phyloP scores from a whole-genome alignment of 2,329 filamentous ascomycete genomes.

The Pochonia chlamydosporia region DNA sequence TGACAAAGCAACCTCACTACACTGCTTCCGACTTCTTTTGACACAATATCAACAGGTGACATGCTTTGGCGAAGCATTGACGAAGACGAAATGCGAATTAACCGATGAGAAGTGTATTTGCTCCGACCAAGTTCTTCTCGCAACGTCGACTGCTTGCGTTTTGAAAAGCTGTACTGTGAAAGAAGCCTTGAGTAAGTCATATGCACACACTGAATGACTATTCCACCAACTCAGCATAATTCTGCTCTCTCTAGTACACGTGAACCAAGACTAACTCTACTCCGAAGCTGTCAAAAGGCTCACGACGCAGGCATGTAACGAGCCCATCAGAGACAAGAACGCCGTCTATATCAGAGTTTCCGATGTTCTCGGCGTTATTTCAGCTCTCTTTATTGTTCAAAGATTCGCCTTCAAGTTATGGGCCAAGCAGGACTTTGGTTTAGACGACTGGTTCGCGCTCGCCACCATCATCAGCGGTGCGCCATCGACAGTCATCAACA shows the following conservation, averaged over 20 bases:
- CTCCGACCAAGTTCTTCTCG: background rate
- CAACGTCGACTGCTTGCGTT: background rate
- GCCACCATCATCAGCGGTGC: conserved; percentile 14
- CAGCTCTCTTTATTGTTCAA: conserved; percentile 26
- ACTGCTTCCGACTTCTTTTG: background rate
- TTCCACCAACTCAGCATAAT: background rate
- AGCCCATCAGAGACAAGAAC: conserved; percentile 8
- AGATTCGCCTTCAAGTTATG: conserved; percentile 24
- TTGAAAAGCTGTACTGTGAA: conserved; percentile 2
- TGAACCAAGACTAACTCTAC: background rate
- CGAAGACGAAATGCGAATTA: background rate
- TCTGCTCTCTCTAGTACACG: too few species aligned
- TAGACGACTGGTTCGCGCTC: conserved; percentile 21
- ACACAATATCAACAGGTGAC: background rate
- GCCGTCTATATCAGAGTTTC: conserved; percentile 9
- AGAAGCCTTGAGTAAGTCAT: conserved; percentile 1
- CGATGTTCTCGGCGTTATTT: conserved; percentile 19
- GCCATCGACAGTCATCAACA: conserved; percentile 16
- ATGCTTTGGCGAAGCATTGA: background rate
- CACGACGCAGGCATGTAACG: conserved; percentile 10
- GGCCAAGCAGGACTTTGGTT: conserved; percentile 20
- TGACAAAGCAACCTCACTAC: background rate
- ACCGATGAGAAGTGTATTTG: conserved; percentile 3
- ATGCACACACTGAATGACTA: background rate
- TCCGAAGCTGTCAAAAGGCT: conserved; percentile 7